Evolutionary conservation across 2,329 filamentous ascomycete species (phyloP).

Genomic region (Trichocomaceae sp.): DNA sequence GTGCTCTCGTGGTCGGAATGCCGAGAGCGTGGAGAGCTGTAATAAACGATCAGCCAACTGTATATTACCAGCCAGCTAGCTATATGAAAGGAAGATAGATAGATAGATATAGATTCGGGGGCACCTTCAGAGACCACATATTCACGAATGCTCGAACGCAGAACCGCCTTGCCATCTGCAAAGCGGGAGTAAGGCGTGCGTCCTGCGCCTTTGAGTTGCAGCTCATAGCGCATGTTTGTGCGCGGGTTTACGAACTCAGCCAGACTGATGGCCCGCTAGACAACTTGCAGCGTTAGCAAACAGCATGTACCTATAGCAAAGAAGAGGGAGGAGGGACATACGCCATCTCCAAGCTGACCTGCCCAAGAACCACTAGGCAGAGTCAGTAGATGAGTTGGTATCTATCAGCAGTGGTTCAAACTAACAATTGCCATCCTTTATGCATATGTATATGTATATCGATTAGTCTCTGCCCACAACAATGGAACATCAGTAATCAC

Average conservation of each 20-base stretch:
- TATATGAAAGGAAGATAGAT: too few species aligned
- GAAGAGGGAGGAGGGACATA: constrained; percentile 20
- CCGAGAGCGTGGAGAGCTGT: constrained; percentile 66
- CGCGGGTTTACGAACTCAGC: constrained; percentile 78
- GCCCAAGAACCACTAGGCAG: constrained; percentile 69
- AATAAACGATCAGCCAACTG: neutral
- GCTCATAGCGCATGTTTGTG: constrained; percentile 70
- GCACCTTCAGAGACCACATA: constrained; percentile 81
- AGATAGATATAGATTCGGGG: neutral
- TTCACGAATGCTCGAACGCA: constrained; percentile 87
- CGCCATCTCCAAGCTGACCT: constrained; percentile 86
- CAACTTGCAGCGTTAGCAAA: neutral
- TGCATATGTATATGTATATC: too few species aligned
- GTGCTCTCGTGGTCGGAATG: constrained; percentile 79
- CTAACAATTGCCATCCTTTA: constrained; percentile 46
- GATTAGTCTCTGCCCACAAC: too few species aligned
- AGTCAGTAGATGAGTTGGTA: neutral
- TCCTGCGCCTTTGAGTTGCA: constrained; percentile 92
- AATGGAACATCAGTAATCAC: constrained; percentile 31
- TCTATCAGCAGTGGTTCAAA: constrained; percentile 9
- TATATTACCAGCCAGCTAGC: too few species aligned
- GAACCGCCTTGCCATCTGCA: constrained; percentile 88
- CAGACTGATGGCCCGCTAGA: constrained; percentile 72
- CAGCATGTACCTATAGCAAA: neutral
- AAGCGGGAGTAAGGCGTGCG: constrained; percentile 93